Conservation (phyloP, 2,329 filamentous ascomycete species). For the Colletotrichum sp. region DNA sequence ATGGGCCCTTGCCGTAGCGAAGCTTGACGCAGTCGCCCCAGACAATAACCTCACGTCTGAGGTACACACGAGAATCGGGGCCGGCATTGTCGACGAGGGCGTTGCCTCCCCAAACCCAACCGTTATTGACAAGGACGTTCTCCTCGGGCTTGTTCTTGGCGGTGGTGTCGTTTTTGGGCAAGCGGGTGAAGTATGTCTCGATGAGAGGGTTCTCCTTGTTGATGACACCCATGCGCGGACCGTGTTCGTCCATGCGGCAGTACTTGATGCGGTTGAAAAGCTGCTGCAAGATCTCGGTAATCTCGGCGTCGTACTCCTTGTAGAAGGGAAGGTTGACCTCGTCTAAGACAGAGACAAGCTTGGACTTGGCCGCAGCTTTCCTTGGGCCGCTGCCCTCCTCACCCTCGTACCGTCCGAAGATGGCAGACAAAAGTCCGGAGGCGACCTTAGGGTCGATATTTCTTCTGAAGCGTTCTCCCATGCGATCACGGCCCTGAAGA, state of each 20-base stretch:
- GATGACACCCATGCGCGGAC: conserved; percentile 84
- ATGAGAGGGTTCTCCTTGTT: conserved; percentile 80
- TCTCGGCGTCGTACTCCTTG: conserved; percentile 87
- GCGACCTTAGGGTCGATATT: conserved; percentile 71
- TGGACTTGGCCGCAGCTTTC: conserved; percentile 55
- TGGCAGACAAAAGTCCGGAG: conserved; percentile 69
- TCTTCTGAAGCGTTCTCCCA: conserved; percentile 82
- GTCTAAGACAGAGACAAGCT: conserved; percentile 72
- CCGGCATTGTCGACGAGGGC: conserved; percentile 94
- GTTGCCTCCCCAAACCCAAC: conserved; percentile 98
- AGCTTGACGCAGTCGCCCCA: conserved; percentile 99
- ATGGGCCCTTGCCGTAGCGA: conserved; percentile 78
- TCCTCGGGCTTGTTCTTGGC: conserved; percentile 77
- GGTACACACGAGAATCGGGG: conserved; percentile 85
- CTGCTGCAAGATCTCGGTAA: conserved; percentile 84
- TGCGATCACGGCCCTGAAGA: conserved; percentile 71
- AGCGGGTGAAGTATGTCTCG: conserved; percentile 92
- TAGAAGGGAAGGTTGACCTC: conserved; percentile 89
- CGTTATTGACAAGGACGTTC: conserved; percentile 89
- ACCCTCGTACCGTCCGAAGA: conserved; percentile 72
- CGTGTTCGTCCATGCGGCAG: conserved; percentile 88
- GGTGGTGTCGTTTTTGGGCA: conserved; percentile 81
- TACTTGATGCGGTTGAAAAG: conserved; percentile 96
- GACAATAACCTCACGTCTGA: conserved; percentile 94
- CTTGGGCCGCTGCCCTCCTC: conserved; percentile 51